phyloP scores from a whole-genome alignment of 306 rosid species.

The Prunus mongolica region DNA sequence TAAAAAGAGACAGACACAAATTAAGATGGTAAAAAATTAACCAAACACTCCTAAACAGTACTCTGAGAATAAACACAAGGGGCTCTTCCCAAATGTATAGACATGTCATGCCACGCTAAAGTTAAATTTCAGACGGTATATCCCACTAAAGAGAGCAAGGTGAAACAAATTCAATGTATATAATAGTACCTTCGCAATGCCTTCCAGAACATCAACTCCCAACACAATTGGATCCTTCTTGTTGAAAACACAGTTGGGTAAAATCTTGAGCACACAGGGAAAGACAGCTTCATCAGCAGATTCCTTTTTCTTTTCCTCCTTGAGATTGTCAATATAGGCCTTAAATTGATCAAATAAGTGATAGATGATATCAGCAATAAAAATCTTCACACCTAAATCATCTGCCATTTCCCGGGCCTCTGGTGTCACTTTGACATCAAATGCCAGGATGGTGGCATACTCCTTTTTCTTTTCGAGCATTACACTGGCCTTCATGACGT shows the following conservation, averaged over 20 bases:
- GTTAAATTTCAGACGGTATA: slow-evolving; percentile 5
- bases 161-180: background rate
- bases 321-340: slow-evolving; percentile 81
- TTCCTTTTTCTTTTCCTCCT: slow-evolving; percentile 93
- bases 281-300: slow-evolving; percentile 92
- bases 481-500: slow-evolving; percentile 94
- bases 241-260: slow-evolving; percentile 86
- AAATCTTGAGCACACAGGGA: slow-evolving; percentile 74
- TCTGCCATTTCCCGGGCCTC: slow-evolving; percentile 93
- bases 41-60: background rate
- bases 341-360: slow-evolving; percentile 88
- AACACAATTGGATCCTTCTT: slow-evolving; percentile 96
- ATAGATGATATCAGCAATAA: slow-evolving; percentile 88
- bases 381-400: slow-evolving; percentile 77
- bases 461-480: slow-evolving; percentile 94
- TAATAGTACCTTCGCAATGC: slow-evolving; percentile 72
- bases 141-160: background rate
- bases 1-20: background rate
- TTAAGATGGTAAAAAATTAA: background rate
- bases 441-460: slow-evolving; percentile 83
- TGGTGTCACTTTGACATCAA: slow-evolving; percentile 95
- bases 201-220: slow-evolving; percentile 93
- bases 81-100: background rate
- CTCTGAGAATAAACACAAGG: background rate
- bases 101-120: background rate